Conservation (phyloP, 495 filamentous ascomycete species). For the Penicillium verhagenii region DNA sequence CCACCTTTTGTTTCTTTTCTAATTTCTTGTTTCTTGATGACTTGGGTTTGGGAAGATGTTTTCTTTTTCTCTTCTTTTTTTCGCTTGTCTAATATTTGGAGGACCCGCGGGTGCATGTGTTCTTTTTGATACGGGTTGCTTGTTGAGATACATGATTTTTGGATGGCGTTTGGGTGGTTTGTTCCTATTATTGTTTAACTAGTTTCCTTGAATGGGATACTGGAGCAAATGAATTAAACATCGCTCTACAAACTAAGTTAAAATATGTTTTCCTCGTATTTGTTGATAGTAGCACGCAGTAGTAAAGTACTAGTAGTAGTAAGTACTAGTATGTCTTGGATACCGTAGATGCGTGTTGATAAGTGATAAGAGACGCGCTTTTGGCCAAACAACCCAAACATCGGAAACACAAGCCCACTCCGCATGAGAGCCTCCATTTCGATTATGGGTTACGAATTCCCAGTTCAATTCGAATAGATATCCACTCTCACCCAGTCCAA, state of each 20-base stretch:
- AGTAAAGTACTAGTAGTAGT: background rate
- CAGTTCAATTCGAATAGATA: slow-evolving; percentile 2
- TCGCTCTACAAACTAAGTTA: slow-evolving; percentile 20
- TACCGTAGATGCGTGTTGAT: slow-evolving; percentile 4
- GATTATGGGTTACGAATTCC: background rate
- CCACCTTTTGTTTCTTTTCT: background rate
- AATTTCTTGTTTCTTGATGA: slow-evolving; percentile 14
- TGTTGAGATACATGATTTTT: slow-evolving; percentile 29
- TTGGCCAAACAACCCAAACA: slow-evolving; percentile 22
- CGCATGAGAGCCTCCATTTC: slow-evolving; percentile 3
- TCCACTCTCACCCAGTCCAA: background rate
- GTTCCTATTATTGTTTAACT: slow-evolving; percentile 22
- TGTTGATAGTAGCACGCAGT: too few species aligned
- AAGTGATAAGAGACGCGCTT: slow-evolving; percentile 22
- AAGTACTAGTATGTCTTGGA: background rate
- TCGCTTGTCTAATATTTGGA: slow-evolving; percentile 35
- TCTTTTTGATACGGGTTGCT: slow-evolving; percentile 24
- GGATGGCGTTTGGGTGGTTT: slow-evolving; percentile 29
- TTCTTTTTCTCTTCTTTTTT: slow-evolving; percentile 10
- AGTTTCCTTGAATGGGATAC: slow-evolving; percentile 20
- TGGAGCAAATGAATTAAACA: slow-evolving; percentile 18
- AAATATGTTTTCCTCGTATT: background rate
- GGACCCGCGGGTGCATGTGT: slow-evolving; percentile 24
- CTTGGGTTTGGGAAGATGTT: slow-evolving; percentile 13
- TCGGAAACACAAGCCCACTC: slow-evolving; percentile 17